These are phyloP conservation scores for Pleurotus sapidus DNA, from an alignment of 768 basidiomycete species.

Conservation along the genomic window DNA sequence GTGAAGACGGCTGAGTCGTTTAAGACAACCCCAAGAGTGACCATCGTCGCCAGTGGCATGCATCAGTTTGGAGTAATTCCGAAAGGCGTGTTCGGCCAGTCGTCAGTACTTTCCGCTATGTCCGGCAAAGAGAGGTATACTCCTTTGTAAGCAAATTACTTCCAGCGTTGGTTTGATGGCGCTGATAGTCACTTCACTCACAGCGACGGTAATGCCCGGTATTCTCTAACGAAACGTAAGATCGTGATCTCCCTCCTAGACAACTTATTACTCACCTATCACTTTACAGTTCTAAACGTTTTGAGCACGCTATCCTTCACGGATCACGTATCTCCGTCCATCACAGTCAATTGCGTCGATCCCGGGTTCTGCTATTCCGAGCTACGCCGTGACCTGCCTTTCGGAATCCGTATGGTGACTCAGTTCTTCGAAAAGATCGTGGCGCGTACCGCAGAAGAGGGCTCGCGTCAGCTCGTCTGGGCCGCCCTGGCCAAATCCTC, in stretches of 20 bases:
- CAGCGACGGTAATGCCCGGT: constrained; percentile 19
- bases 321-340: constrained; percentile 21
- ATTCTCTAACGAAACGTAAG: constrained; percentile 34
- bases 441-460: constrained; percentile 34
- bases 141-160: constrained; percentile 4
- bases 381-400: constrained; percentile 24
- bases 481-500: constrained; percentile 23
- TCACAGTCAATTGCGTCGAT: constrained; percentile 33
- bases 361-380: constrained; percentile 42
- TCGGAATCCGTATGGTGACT: constrained; percentile 12
- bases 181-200: background rate
- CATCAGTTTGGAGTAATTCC: constrained; percentile 29
- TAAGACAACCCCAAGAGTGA: constrained; percentile 30
- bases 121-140: constrained; percentile 27
- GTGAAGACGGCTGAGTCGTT: constrained; percentile 27
- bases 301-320: constrained; percentile 35
- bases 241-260: background rate
- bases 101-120: constrained; percentile 28
- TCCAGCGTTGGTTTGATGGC: background rate
- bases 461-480: constrained; percentile 31
- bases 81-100: constrained; percentile 18
- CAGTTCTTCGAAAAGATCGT: constrained; percentile 26
- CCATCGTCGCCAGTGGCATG: constrained; percentile 40
- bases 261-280: background rate
- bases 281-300: constrained; percentile 33